A percentile compares a stretch with the other conserved stretches of the same genome.
Conservation (phyloP, 345 rosid genomes). For the Syzygium aqueum region DNA sequence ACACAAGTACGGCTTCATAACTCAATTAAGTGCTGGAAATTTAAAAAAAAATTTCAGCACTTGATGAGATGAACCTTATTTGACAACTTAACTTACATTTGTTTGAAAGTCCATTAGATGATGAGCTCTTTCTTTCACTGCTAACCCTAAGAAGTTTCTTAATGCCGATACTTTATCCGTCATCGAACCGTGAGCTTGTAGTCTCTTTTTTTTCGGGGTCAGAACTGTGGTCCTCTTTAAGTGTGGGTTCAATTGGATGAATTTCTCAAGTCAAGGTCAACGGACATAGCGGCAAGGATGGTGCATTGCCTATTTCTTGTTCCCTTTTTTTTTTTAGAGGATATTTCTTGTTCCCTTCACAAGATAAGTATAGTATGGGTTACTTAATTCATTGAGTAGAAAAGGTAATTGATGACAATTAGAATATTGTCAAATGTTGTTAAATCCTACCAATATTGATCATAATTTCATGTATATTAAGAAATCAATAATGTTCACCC, state of each 20-base stretch:
- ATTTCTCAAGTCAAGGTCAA: background rate
- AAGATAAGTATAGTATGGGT: background rate
- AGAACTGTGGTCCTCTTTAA: background rate
- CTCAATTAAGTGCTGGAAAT: background rate
- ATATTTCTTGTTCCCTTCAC: background rate
- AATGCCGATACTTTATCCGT: background rate
- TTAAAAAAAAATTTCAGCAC: background rate
- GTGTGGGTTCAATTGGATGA: background rate
- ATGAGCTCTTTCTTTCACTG: background rate
- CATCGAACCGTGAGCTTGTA: background rate
- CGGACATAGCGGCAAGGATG: background rate
- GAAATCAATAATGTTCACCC: background rate
- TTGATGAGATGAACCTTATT: background rate
- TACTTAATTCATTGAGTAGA: background rate
- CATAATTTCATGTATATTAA: background rate
- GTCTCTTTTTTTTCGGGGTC: background rate
- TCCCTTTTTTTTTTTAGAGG: background rate
- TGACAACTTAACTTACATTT: background rate
- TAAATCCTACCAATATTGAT: background rate
- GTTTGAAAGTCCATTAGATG: background rate
- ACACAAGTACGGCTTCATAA: background rate
- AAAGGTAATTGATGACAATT: background rate
- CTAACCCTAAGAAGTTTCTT: background rate
- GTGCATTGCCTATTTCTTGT: background rate
- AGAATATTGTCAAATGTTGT: background rate